Evolutionary conservation across 1,284 basidiomycete genomes (phyloP).

Genomic region (Schizophyllum amplum): DNA sequence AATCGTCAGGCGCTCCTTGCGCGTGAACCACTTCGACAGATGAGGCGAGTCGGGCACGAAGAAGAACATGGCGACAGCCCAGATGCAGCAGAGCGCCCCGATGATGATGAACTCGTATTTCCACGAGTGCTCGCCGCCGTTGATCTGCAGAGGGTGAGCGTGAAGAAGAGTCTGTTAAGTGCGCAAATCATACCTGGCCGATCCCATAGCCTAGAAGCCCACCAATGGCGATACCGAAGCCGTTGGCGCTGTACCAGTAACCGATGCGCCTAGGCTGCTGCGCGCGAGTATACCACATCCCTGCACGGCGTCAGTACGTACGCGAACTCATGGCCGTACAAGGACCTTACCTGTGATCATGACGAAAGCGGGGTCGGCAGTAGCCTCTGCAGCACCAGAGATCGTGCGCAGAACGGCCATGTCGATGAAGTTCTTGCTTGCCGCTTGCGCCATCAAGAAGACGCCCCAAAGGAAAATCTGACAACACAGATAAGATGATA

Average conservation of each 20-base stretch:
- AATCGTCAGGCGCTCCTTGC: slow-evolving; percentile 24
- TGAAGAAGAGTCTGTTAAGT: neutral
- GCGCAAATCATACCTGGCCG: slow-evolving; percentile 12
- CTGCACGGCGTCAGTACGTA: slow-evolving; percentile 1
- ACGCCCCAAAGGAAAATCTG: slow-evolving; percentile 36
- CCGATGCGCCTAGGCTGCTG: slow-evolving; percentile 30
- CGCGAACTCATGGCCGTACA: neutral
- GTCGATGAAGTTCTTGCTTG: slow-evolving; percentile 29
- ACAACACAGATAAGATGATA: neutral
- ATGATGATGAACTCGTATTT: slow-evolving; percentile 29
- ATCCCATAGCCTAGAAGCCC: slow-evolving; percentile 23
- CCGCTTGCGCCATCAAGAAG: slow-evolving; percentile 36
- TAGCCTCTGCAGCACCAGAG: slow-evolving; percentile 33
- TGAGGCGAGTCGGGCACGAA: slow-evolving; percentile 28
- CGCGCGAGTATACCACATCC: slow-evolving; percentile 31
- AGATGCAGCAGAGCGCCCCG: slow-evolving; percentile 20
- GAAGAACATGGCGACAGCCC: slow-evolving; percentile 19
- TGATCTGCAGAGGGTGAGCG: slow-evolving; percentile 7
- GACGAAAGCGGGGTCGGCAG: slow-evolving; percentile 23
- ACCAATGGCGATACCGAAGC: slow-evolving; percentile 20
- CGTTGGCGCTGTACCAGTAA: slow-evolving; percentile 20
- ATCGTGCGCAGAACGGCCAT: slow-evolving; percentile 33
- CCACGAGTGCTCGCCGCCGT: slow-evolving; percentile 22
- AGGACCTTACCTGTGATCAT: slow-evolving; percentile 21
- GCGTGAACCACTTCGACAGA: slow-evolving; percentile 26